Evolutionary conservation across 495 filamentous ascomycete genomes (phyloP), one percentile per base, ranked within the genome.

Genomic region (Chaetomium tenue): DNA sequence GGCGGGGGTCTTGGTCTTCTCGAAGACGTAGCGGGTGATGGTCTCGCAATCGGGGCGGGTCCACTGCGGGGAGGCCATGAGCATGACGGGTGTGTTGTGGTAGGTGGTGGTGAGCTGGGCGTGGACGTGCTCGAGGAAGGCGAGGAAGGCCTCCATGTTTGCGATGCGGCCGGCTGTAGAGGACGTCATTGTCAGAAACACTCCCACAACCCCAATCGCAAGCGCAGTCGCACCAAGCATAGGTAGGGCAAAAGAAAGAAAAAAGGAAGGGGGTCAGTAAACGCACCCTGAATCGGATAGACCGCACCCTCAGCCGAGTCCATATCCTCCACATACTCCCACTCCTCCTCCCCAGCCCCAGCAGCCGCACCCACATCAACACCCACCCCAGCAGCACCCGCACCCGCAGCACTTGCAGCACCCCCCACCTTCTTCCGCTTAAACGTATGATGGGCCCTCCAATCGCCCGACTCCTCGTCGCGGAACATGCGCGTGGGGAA

Each of bases 401-500:
- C 28, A 30, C 28, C 28, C 2, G 28, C 28, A 30, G 28, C 28
- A 2, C 28, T 6, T 6, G 6, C 53, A 28, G 13, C 68, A 28
- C 44, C 8, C 76, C 66, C 44, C 61, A 80, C 75, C 74, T 87
- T 90, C 73, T 82, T 83, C 28, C 83, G 79, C 78, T 89, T 88
- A 68, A 86, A 89, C 11, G 95, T 87, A 71, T 88, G 90, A 70
- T 89, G 88, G 13, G 93, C 92, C 67, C 92, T 90, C 79, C 83
- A 98, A 71, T 93, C 87, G 48, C 89, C 89, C 50, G 82, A 79
- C 61, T 90, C 88, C 53, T 91, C 86, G 28, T 88, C 90, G 5
- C 86, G 86, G 74, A 98, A 98, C 92, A 98, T 95, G 79, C 94
- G 89, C 69, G 93, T 96, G 20, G 88, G 86, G 68, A 97, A 84